Evolutionary conservation across 331 rosid species (phyloP).

Genomic region (Telfairia occidentalis): DNA sequence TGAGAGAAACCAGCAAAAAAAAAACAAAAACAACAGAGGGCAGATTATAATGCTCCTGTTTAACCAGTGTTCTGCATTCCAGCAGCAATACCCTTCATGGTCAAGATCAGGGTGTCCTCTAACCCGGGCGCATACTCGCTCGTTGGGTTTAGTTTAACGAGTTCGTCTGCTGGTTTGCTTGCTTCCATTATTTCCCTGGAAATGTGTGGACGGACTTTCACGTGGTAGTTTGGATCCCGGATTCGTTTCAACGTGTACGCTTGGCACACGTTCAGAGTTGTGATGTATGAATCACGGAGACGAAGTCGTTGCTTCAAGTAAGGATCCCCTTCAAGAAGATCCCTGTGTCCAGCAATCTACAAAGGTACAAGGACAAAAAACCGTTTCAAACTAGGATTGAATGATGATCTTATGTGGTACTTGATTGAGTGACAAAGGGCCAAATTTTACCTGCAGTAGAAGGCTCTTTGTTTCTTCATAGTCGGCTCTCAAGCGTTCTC

Average conservation of each 20-base stretch:
- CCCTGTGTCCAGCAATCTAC: constrained; percentile 91
- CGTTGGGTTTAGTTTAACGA: constrained; percentile 63
- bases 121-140: constrained; percentile 95
- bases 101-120: constrained; percentile 93
- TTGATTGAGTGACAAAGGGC: neutral
- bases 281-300: constrained; percentile 78
- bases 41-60: neutral
- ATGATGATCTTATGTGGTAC: neutral
- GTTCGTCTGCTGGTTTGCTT: constrained; percentile 67
- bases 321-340: constrained; percentile 90
- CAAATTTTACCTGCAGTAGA: constrained; percentile 58
- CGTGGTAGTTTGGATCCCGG: constrained; percentile 55
- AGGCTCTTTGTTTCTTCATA: constrained; percentile 75
- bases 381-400: neutral
- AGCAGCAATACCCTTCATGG: constrained; percentile 99
- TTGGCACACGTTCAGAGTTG: constrained; percentile 89
- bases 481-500: constrained; percentile 52
- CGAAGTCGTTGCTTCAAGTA: constrained; percentile 91
- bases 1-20: constrained; percentile 1
- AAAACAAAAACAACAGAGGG: neutral
- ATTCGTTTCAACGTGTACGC: constrained; percentile 92
- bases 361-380: neutral
- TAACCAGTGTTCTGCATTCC: constrained; percentile 99
- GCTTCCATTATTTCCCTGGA: constrained; percentile 51
- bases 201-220: constrained; percentile 44